Base-by-base conservation (phyloP, 192 early-diverging fungal genomes). In the Coemansia reversa region DNA sequence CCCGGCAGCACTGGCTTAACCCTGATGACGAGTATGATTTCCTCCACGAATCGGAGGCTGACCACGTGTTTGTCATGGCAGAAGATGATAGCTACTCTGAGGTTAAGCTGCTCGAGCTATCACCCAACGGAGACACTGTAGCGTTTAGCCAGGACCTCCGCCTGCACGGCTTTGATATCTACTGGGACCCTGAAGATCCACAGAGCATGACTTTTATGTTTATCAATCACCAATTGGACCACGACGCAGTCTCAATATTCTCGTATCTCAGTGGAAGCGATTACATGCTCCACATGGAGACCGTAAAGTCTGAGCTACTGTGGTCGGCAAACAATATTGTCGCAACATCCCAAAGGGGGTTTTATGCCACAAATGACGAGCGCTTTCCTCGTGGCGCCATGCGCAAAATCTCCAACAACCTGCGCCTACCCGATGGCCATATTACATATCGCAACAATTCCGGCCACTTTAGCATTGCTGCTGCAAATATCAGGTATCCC, bases 331-430 rank as follows among this genome's bases (percentile, higher is more conserved):
- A 88, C 57, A 81, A 85, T 45, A 70, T 88, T 42, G 59, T 82
- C 6, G 83, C 86, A 5, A 49, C 82, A 51, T 86, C 85, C 7
- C 68, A 72, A 32, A 71, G 76, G n/a, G 67, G 76, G 11, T 88
- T 88, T 35, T 88, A 88, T 56, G 80, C 84, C 3, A 85, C 83
- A 30, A 88, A 88, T 64, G 87, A 88, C 55, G 70, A 75, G 65
- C 67, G 55, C 30, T 71, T 79, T 39, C 20, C 9, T 2, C 33
- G 60, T 0, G 68, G 76, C 5, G n/a, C 33, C 5, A 69, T 65
- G 76, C 68, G 72, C 8, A 55, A 54, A 6, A 12, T 77, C 7
- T 67, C 62, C 11, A 52, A 39, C 7, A 65, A 61, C 29, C 45
- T 70, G 47, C 71, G 71, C 14, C 27, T 76, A 32, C 42, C 80